Conservation (phyloP, 305 asterid genomes). For the Lippia alba region DNA sequence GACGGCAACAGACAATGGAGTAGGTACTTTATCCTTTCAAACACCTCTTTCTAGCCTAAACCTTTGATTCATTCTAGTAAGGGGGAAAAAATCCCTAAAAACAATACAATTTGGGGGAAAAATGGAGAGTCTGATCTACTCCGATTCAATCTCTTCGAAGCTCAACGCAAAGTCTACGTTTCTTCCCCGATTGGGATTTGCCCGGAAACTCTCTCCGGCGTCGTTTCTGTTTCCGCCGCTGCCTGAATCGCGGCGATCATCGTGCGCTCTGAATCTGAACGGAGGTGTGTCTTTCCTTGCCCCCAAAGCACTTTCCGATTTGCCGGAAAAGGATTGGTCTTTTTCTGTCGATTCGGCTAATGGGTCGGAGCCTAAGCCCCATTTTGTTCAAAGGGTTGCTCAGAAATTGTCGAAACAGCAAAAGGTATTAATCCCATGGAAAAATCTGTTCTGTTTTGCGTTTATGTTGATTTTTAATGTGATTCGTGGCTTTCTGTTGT, state of each 20-base stretch:
- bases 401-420: conserved; percentile 39
- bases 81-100: background rate
- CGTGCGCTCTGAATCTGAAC: conserved; percentile 43
- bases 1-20: background rate
- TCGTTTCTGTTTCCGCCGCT: conserved; percentile 28
- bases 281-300: conserved; percentile 27
- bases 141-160: conserved; percentile 56
- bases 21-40: conserved; percentile 35
- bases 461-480: background rate
- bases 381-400: conserved; percentile 41
- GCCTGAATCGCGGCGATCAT: conserved; percentile 36
- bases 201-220: conserved; percentile 34
- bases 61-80: background rate
- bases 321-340: conserved; percentile 28
- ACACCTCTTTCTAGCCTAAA: conserved; percentile 33
- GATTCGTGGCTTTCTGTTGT: conserved; percentile 16
- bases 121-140: conserved; percentile 64
- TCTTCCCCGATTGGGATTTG: conserved; percentile 42
- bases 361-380: conserved; percentile 44
- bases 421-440: conserved; percentile 45
- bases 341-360: conserved; percentile 38
- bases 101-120: background rate
- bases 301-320: conserved; percentile 29
- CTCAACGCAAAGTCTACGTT: conserved; percentile 44
- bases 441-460: background rate